These are phyloP conservation scores for Tetrapyrgos nigripes DNA, from an alignment of 1,284 basidiomycete genomes.

Conservation along the genomic window DNA sequence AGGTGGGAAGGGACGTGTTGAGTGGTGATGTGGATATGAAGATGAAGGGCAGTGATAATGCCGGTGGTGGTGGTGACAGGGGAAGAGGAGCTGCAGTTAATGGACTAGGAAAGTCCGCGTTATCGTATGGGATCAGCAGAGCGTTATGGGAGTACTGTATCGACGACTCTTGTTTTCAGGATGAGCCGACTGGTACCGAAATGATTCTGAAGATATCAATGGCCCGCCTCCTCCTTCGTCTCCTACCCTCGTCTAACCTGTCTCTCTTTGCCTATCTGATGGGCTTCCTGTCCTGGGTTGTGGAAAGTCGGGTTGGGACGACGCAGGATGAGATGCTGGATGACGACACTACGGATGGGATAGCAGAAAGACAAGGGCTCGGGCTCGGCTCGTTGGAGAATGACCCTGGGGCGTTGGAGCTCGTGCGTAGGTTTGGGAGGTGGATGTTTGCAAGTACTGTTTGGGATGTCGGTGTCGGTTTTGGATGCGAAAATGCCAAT, in stretches of 20 bases:
- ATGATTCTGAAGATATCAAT: constrained; percentile 41
- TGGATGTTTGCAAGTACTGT: constrained; percentile 35
- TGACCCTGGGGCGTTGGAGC: constrained; percentile 2
- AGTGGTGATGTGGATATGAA: too few relatives aligned
- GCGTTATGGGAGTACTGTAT: constrained; percentile 56
- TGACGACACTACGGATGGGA: constrained; percentile 35
- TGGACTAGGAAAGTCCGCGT: too few relatives aligned
- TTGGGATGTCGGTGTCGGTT: background rate
- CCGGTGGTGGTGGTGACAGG: constrained; percentile 20
- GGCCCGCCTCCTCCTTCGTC: constrained; percentile 62
- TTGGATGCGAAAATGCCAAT: background rate
- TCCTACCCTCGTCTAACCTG: constrained; percentile 63
- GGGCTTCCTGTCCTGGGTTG: constrained; percentile 55
- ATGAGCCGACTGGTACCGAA: too few relatives aligned
- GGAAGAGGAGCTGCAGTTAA: too few relatives aligned
- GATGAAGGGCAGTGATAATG: too few relatives aligned
- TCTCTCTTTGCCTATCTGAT: constrained; percentile 67
- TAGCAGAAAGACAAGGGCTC: constrained; percentile 24
- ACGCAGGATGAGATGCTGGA: constrained; percentile 12
- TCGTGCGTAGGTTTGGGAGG: constrained; percentile 41
- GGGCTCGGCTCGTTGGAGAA: too few relatives aligned
- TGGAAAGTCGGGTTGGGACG: background rate
- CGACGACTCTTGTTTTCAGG: too few relatives aligned
- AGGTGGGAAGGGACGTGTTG: too few relatives aligned
- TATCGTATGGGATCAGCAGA: background rate